Evolutionary conservation across 306 rosid species (phyloP).

Genomic region (Vachellia pachyceras): DNA sequence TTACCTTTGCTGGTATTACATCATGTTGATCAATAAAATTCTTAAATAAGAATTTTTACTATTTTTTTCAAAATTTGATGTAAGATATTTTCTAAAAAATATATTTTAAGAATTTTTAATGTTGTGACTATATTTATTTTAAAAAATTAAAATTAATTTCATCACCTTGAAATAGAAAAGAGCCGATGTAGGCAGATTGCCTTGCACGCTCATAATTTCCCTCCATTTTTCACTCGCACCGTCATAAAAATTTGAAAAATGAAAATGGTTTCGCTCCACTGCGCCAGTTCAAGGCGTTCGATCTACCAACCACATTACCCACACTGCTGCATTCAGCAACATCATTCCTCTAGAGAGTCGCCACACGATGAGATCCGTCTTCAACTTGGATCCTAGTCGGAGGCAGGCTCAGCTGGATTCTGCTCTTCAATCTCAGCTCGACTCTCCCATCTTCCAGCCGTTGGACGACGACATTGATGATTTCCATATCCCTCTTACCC

Average conservation of each 20-base stretch:
- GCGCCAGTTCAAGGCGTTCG: not conserved
- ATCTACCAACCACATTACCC: too few relatives aligned
- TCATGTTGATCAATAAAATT: too few relatives aligned
- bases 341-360: not conserved
- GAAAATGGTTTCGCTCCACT: not conserved
- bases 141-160: too few relatives aligned
- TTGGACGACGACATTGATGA: slow-evolving; percentile 49
- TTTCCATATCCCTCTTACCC: slow-evolving; percentile 66
- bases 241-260: not conserved
- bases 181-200: too few relatives aligned
- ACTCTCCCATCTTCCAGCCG: slow-evolving; percentile 2
- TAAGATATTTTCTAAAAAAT: too few relatives aligned
- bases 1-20: too few relatives aligned
- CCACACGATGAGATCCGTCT: not conserved
- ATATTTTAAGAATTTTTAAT: too few relatives aligned
- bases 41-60: too few relatives aligned
- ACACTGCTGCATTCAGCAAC: too few relatives aligned
- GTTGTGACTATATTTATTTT: too few relatives aligned
- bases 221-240: slow-evolving; percentile 13
- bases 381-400: not conserved
- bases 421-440: slow-evolving; percentile 5
- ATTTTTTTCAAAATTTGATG: too few relatives aligned
- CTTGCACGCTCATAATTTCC: not conserved
- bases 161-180: too few relatives aligned
- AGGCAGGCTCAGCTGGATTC: slow-evolving; percentile 8